Evolutionary conservation across 2,329 filamentous ascomycete species (phyloP).

Genomic region (Monilinia aucupariae): DNA sequence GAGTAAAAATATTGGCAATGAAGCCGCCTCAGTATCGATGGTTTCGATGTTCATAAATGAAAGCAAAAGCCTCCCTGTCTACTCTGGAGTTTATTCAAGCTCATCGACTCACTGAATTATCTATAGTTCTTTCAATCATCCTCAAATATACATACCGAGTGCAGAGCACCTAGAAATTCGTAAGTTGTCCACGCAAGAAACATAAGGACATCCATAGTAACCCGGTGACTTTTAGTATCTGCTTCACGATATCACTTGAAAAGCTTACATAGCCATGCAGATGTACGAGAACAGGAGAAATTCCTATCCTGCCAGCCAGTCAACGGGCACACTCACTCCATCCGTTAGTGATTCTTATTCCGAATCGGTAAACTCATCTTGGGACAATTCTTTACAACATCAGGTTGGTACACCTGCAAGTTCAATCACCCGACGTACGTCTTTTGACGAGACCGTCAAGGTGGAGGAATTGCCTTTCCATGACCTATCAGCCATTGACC

Average conservation of each 20-base stretch:
- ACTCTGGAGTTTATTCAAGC: conserved; percentile 15
- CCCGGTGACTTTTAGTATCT: neutral
- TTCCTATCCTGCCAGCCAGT: conserved; percentile 2
- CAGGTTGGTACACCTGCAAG: conserved; percentile 5
- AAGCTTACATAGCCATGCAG: neutral
- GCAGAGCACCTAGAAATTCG: neutral
- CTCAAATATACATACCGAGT: neutral
- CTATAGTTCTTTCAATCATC: neutral
- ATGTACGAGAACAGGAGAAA: conserved; percentile 4
- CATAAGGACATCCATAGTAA: neutral
- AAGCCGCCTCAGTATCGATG: conserved; percentile 15
- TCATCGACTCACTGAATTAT: conserved; percentile 12
- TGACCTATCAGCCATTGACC: neutral
- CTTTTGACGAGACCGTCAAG: conserved; percentile 10
- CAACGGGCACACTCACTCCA: conserved; percentile 8
- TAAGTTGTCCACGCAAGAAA: neutral
- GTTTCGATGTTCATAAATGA: conserved; percentile 24
- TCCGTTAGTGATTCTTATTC: conserved; percentile 14
- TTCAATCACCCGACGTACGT: conserved; percentile 1
- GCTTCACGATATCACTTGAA: neutral
- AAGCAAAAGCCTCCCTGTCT: conserved; percentile 20
- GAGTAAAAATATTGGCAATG: conserved; percentile 16
- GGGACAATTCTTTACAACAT: conserved; percentile 13
- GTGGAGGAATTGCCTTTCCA: conserved; percentile 21
- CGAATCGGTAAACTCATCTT: conserved; percentile 10